These are phyloP conservation scores for Phylloporus arenicola DNA, from an alignment of 768 basidiomycete species.

Conservation along the genomic window DNA sequence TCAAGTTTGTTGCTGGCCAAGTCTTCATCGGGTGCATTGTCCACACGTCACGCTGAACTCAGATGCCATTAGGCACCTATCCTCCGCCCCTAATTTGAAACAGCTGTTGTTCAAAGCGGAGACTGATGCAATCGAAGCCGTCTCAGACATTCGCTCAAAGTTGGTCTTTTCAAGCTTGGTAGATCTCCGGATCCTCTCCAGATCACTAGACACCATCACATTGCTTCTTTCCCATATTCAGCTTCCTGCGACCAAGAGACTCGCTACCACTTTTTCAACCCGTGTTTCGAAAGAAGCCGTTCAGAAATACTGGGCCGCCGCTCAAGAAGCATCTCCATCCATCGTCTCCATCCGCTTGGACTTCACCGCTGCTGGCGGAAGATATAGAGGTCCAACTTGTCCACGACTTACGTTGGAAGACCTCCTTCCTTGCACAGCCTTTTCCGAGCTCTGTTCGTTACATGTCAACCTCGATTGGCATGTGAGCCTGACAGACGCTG, in stretches of 20 bases:
- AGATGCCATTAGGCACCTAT: not conserved
- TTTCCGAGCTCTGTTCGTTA: not conserved
- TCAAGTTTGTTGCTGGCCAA: not conserved
- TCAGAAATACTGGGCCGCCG: not conserved
- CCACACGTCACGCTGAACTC: not conserved
- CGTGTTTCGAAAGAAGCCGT: not conserved
- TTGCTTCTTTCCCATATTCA: not conserved
- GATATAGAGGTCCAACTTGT: not conserved
- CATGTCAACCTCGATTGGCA: not conserved
- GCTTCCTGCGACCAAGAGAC: not conserved
- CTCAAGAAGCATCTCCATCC: not conserved
- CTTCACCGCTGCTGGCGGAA: not conserved
- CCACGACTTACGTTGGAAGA: not conserved
- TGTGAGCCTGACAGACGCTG: not conserved
- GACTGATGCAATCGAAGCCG: no score
- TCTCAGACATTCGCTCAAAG: not conserved
- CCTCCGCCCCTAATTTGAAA: not conserved
- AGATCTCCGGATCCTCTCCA: not conserved
- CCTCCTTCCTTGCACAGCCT: not conserved
- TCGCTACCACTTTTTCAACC: not conserved
- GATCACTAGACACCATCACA: not conserved
- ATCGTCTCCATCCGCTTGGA: not conserved
- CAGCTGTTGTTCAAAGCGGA: no score
- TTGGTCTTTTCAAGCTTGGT: not conserved
- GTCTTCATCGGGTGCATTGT: not conserved